Evolutionary conservation across 148 eudicot genomes (phyloP), one percentile per base, ranked within the genome.

Genomic region (Cornus controversa): DNA sequence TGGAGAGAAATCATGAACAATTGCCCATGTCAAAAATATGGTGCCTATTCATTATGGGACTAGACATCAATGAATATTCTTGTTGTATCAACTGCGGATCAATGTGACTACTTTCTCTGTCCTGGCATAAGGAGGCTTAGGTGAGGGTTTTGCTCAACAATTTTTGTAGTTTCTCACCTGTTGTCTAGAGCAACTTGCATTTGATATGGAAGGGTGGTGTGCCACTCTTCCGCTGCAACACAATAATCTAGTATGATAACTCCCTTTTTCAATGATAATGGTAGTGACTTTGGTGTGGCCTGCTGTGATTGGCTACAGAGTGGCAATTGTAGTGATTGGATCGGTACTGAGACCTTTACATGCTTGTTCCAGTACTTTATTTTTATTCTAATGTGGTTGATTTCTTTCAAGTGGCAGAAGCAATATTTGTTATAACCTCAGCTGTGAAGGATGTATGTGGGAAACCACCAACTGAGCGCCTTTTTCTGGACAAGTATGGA

Each of bases 371-470:
- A 28, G 23, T 50, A 75, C 79, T 23, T 54, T 10, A 14, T 65
- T 62, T 47, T 62, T 69, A 57, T 57, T 28, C 65, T 85, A 58
- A 57, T 75, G 67, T 76, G 63, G 18, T 70, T 74, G 34, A 57
- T 75, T 77, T 73, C 62, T 71, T 67, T 64, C 53, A 65, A 96
- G 99, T 92, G 90, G 80, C 95, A 31, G 99, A 96, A 90, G 95
- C 89, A 73, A 83, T 96, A 20, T 88, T 87, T 73, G 90, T 89
- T 10, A 82, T 96, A 47, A 93, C 92, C 70, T 80, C 93, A 23
- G 94, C 98, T 10, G 76, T 96, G 79, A 96, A 92, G 91, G 98
- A 96, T 85, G 92, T 90, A 37, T 96, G 99, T 66, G 98, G 99
- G 66, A 96, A 92, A 83, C 85, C 91, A 70, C 99, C 99, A 6